phyloP scores from a whole-genome alignment of 441 rosid genomes.

The Populus trichocarpa region DNA sequence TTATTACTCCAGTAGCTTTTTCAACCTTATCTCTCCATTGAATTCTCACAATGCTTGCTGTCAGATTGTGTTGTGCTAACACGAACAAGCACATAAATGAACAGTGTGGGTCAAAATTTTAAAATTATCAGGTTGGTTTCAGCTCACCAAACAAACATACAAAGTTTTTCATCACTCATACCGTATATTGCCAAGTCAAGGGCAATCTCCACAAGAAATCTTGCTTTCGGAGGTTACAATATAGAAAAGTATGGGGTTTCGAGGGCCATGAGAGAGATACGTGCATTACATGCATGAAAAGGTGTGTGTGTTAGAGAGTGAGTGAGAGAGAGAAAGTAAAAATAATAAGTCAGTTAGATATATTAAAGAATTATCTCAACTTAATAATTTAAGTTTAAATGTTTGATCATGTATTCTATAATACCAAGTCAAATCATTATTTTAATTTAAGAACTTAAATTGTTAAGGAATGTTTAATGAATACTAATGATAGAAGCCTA shows the following conservation, averaged over 20 bases:
- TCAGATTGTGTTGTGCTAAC: too few relatives aligned
- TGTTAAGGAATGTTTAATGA: too few relatives aligned
- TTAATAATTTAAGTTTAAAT: too few relatives aligned
- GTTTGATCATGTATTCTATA: too few relatives aligned
- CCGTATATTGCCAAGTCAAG: conserved; percentile 1
- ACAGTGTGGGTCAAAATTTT: neutral
- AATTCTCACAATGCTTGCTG: too few relatives aligned
- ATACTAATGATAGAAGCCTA: too few relatives aligned
- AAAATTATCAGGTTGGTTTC: conserved; percentile 19
- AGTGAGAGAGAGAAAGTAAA: neutral
- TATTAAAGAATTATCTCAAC: rapidly evolving
- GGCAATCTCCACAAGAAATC: conserved; percentile 1
- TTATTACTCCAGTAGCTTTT: too few relatives aligned
- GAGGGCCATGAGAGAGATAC: neutral
- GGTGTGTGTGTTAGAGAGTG: neutral
- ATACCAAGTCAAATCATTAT: too few relatives aligned
- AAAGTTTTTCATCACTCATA: neutral
- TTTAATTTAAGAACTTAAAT: too few relatives aligned
- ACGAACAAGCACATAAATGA: neutral
- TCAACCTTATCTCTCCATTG: too few relatives aligned
- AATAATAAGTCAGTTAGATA: too few relatives aligned
- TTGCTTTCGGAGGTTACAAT: neutral
- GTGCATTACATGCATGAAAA: conserved; percentile 17
- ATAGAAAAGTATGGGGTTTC: neutral
- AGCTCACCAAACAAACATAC: conserved; percentile 17